These are phyloP conservation scores for Podaxis sp. DNA, from an alignment of 768 basidiomycete species.

Conservation along the genomic window DNA sequence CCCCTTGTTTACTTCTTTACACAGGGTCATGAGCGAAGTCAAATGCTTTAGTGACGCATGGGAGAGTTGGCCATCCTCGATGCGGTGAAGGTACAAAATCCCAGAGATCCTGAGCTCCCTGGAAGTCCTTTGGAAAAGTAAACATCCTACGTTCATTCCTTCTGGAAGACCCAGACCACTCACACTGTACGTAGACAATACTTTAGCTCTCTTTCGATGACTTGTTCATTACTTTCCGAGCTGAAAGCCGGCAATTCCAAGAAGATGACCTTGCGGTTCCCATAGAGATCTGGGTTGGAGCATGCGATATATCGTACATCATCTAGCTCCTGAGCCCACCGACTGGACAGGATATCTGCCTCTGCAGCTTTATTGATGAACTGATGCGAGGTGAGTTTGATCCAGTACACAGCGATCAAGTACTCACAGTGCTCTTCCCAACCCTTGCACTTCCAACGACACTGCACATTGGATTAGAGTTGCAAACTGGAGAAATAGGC, in stretches of 20 bases:
- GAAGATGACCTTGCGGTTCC: background rate
- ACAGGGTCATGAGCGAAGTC: background rate
- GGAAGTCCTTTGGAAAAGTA: background rate
- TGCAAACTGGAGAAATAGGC: background rate
- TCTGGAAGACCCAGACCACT: background rate
- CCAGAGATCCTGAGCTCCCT: background rate
- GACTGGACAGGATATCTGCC: background rate
- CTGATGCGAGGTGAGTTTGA: background rate
- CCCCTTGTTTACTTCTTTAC: background rate
- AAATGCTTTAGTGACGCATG: background rate
- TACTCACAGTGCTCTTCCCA: background rate
- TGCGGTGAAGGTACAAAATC: background rate
- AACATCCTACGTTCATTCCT: background rate
- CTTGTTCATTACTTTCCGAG: background rate
- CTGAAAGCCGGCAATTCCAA: background rate
- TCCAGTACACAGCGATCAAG: too few relatives aligned
- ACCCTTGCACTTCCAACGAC: background rate
- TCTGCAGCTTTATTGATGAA: background rate
- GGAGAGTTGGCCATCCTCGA: background rate
- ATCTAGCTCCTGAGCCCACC: background rate
- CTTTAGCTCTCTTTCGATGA: background rate
- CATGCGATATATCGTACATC: background rate
- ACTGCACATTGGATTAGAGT: background rate
- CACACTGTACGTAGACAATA: background rate
- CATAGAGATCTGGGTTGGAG: background rate